phyloP scores from a whole-genome alignment of 75 land plant species.

The Picea sitchensis region DNA sequence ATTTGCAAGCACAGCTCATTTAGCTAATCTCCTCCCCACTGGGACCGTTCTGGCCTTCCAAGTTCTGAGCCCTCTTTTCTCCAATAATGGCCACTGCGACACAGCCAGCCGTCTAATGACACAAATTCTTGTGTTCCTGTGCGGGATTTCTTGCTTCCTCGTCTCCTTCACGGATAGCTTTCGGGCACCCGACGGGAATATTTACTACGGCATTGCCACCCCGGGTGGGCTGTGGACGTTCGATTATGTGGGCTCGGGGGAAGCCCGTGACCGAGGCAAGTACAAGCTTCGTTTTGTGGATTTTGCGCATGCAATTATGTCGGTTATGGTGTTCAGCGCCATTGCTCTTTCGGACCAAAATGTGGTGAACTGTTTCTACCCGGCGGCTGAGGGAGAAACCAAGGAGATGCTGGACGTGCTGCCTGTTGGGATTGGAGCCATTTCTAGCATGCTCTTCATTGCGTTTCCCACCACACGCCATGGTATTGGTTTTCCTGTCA shows the following conservation, averaged over 20 bases:
- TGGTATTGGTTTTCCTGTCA: conserved; percentile 22
- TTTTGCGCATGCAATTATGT: conserved; percentile 43
- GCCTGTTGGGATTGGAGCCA: conserved; percentile 13
- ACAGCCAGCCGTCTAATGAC: conserved; percentile 15
- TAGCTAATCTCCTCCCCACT: conserved; percentile 75
- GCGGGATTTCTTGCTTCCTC: conserved; percentile 28
- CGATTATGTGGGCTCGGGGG: neutral
- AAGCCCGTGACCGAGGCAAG: conserved; percentile 20
- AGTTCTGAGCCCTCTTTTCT: conserved; percentile 43
- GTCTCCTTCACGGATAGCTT: conserved; percentile 31
- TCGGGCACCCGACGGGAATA: conserved; percentile 11
- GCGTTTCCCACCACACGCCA: conserved; percentile 21
- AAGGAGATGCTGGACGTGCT: conserved; percentile 12
- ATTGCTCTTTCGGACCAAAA: conserved; percentile 16
- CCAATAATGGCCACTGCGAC: conserved; percentile 48
- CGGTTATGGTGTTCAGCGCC: conserved; percentile 17
- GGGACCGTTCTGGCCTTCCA: conserved; percentile 72
- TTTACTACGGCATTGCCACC: conserved; percentile 62
- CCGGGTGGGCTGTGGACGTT: conserved; percentile 50
- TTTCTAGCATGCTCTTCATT: conserved; percentile 15
- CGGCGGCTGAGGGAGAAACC: neutral
- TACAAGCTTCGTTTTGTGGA: conserved; percentile 44
- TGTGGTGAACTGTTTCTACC: conserved; percentile 27
- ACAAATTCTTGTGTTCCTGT: conserved; percentile 10
- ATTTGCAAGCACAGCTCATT: conserved; percentile 42